Percentiles rank a stretch among this genome's conserved stretches.
phyloP scores from a whole-genome alignment of 805 yeast genomes.

The Ogataea zsoltii region DNA sequence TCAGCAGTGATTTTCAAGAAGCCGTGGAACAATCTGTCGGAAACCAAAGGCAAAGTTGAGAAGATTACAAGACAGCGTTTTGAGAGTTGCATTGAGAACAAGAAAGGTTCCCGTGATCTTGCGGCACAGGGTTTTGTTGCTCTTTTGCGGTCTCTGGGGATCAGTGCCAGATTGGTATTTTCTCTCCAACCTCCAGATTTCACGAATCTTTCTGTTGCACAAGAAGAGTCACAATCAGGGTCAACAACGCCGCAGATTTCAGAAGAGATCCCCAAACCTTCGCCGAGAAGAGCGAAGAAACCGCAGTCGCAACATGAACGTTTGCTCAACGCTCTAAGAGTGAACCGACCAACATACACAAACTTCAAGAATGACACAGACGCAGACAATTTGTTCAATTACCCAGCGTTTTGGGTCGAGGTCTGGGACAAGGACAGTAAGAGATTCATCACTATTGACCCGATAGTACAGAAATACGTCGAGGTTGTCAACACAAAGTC shows the following conservation, averaged over 20 bases:
- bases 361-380: conserved; percentile 10
- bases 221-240: conserved; percentile 13
- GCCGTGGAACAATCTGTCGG: conserved; percentile 47
- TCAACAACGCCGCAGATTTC: conserved; percentile 7
- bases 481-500: conserved; percentile 58
- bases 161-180: conserved; percentile 72
- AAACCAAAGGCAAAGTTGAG: conserved; percentile 21
- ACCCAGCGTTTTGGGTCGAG: conserved; percentile 90
- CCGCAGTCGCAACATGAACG: conserved; percentile 31
- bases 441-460: conserved; percentile 86
- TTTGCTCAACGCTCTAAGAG: conserved; percentile 28
- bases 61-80: conserved; percentile 45
- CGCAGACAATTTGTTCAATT: conserved; percentile 27
- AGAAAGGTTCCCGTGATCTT: conserved; percentile 72
- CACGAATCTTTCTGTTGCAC: conserved; percentile 39
- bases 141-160: conserved; percentile 65
- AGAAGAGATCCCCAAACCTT: conserved; percentile 2
- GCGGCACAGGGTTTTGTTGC: conserved; percentile 89
- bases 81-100: conserved; percentile 39
- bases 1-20: conserved; percentile 50
- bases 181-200: conserved; percentile 92
- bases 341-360: conserved; percentile 24
- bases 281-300: conserved; percentile 4
- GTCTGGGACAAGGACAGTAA: conserved; percentile 79
- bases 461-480: conserved; percentile 61